Conservation (phyloP, 2,329 filamentous ascomycete genomes). For the Parasarocladium wereldwijsianum region DNA sequence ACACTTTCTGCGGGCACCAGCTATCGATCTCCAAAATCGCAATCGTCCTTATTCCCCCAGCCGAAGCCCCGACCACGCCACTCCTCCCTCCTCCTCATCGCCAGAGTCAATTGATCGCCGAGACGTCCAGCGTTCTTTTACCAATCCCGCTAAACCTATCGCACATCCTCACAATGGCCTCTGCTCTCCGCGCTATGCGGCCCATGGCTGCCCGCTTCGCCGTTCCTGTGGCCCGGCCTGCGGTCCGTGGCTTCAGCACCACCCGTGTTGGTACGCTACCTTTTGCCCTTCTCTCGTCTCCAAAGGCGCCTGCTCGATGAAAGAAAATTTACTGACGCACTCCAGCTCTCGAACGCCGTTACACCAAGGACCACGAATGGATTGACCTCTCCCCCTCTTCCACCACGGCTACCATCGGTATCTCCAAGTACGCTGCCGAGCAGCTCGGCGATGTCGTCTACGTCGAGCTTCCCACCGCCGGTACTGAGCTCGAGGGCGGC, state of each 20-base stretch:
- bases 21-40: too few relatives aligned
- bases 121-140: too few relatives aligned
- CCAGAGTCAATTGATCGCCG: too few relatives aligned
- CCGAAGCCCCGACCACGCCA: too few relatives aligned
- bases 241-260: constrained; percentile 24
- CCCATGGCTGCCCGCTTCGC: constrained; percentile 26
- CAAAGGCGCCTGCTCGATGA: constrained; percentile 3
- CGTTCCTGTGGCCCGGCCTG: constrained; percentile 27
- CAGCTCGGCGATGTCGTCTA: constrained; percentile 93
- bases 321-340: neutral
- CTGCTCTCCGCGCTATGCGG: constrained; percentile 35
- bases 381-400: constrained; percentile 74
- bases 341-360: constrained; percentile 57
- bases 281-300: constrained; percentile 5
- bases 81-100: too few relatives aligned
- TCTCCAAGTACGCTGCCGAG: constrained; percentile 82
- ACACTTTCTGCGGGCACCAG: too few relatives aligned
- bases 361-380: constrained; percentile 98
- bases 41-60: too few relatives aligned
- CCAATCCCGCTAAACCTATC: too few relatives aligned
- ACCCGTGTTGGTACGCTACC: constrained; percentile 20
- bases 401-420: constrained; percentile 69
- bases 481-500: constrained; percentile 54
- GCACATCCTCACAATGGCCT: too few relatives aligned
- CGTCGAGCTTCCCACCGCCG: constrained; percentile 72